phyloP scores from a whole-genome alignment of 768 basidiomycete genomes.

The Trametes cinnabarina region DNA sequence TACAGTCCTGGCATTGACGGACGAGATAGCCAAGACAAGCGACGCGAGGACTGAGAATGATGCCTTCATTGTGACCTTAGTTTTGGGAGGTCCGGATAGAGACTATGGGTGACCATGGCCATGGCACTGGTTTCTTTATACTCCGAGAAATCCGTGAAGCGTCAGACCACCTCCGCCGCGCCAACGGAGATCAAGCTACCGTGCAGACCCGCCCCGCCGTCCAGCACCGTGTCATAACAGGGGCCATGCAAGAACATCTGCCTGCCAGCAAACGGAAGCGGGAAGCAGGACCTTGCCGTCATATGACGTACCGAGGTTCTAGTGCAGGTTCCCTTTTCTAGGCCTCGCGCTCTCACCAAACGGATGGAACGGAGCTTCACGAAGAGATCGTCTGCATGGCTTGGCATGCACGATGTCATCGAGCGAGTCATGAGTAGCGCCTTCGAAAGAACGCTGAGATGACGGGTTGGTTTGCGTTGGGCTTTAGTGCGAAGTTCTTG shows the following conservation, averaged over 20 bases:
- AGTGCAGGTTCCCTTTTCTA: background rate
- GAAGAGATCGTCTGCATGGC: background rate
- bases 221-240: background rate
- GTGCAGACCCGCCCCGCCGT: background rate
- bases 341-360: slow-evolving; percentile 2
- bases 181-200: background rate
- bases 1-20: slow-evolving; percentile 28
- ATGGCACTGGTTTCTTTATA: slow-evolving; percentile 6
- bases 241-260: background rate
- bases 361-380: background rate
- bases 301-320: slow-evolving; percentile 13
- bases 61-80: slow-evolving; percentile 15
- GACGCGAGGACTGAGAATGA: slow-evolving; percentile 13
- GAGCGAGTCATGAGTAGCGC: background rate
- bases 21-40: slow-evolving; percentile 18
- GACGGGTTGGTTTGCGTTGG: background rate
- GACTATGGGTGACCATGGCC: background rate
- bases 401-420: background rate
- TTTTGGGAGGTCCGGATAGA: background rate
- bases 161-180: background rate
- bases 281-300: background rate
- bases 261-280: background rate
- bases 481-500: background rate
- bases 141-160: background rate
- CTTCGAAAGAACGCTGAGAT: background rate